Conservation (phyloP, 805 yeast species). For the Metschnikowia koreensis region DNA sequence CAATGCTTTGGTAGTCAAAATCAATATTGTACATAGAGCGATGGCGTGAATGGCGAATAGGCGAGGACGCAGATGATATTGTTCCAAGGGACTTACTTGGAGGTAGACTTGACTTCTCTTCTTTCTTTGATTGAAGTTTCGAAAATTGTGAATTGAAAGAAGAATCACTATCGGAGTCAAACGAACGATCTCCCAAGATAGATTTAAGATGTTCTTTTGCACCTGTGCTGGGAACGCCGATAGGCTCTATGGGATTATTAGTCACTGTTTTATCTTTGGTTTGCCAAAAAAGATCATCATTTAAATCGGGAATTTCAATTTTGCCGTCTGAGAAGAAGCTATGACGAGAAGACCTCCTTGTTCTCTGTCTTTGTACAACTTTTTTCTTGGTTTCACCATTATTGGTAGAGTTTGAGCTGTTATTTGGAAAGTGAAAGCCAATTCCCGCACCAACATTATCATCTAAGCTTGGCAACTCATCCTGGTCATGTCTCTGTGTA, state of each 20-base stretch:
- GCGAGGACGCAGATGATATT: slow-evolving; percentile 16
- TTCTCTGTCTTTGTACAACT: slow-evolving; percentile 6
- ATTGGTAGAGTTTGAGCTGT: slow-evolving; percentile 34
- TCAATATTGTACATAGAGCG: slow-evolving; percentile 38
- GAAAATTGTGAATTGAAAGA: slow-evolving; percentile 21
- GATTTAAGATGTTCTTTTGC: slow-evolving; percentile 30
- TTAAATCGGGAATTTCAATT: slow-evolving; percentile 42
- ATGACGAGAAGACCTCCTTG: slow-evolving; percentile 11
- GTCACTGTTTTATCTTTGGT: background rate
- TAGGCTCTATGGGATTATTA: slow-evolving; percentile 25
- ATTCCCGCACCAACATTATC: slow-evolving; percentile 38
- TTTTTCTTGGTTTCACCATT: slow-evolving; percentile 13
- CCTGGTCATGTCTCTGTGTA: background rate
- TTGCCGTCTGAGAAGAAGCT: slow-evolving; percentile 28
- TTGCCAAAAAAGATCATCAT: slow-evolving; percentile 15
- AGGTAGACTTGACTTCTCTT: background rate
- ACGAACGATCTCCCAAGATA: slow-evolving; percentile 23
- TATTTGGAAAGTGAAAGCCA: slow-evolving; percentile 39
- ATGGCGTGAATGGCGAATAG: slow-evolving; percentile 37
- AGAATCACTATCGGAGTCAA: slow-evolving; percentile 34
- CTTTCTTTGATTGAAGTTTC: slow-evolving; percentile 10
- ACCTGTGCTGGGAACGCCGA: slow-evolving; percentile 34
- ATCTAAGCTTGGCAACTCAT: slow-evolving; percentile 2
- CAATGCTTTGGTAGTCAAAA: slow-evolving; percentile 7
- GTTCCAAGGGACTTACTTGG: slow-evolving; percentile 8